phyloP scores from a whole-genome alignment of 2,329 filamentous ascomycete genomes.

The Ceratocystis colombiana region DNA sequence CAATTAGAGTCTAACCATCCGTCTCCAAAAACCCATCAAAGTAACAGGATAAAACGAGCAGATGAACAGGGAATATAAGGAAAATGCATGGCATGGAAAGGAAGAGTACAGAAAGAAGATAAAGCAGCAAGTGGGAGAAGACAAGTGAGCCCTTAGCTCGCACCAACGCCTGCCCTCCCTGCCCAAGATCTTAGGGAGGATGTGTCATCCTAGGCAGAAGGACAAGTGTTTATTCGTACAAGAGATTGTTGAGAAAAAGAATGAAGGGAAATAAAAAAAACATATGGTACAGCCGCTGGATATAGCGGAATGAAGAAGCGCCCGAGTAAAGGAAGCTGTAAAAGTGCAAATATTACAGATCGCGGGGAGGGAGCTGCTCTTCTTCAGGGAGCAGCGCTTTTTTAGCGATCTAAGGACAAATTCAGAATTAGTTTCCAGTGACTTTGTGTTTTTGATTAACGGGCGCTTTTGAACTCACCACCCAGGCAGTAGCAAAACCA shows the following conservation, averaged over 20 bases:
- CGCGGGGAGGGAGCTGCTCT: conserved; percentile 23
- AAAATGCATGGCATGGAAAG: conserved; percentile 19
- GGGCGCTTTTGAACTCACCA: conserved; percentile 51
- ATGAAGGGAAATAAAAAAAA: conserved; percentile 29
- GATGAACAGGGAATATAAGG: conserved; percentile 19
- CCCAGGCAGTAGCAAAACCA: conserved; percentile 75
- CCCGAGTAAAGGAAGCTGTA: background rate
- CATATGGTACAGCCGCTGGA: conserved; percentile 29
- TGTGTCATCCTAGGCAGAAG: background rate
- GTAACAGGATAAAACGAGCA: conserved; percentile 13
- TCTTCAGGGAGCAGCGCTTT: conserved; percentile 25
- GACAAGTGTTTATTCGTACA: conserved; percentile 25
- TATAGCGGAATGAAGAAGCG: conserved; percentile 15
- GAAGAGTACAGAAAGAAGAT: conserved; percentile 10
- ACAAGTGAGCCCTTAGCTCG: conserved; percentile 14
- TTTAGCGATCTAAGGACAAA: conserved; percentile 25
- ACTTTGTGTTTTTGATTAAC: background rate
- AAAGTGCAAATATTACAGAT: conserved; percentile 21
- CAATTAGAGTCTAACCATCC: conserved; percentile 22
- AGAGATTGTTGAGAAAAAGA: conserved; percentile 13
- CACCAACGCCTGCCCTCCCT: conserved; percentile 1
- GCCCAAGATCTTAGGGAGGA: background rate
- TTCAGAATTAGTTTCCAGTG: conserved; percentile 15
- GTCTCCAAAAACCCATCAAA: conserved; percentile 17
- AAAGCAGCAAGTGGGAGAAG: conserved; percentile 13